Evolutionary conservation across 352 stramenopile genomes (phyloP).

Genomic region (Pythium phragmiticola): DNA sequence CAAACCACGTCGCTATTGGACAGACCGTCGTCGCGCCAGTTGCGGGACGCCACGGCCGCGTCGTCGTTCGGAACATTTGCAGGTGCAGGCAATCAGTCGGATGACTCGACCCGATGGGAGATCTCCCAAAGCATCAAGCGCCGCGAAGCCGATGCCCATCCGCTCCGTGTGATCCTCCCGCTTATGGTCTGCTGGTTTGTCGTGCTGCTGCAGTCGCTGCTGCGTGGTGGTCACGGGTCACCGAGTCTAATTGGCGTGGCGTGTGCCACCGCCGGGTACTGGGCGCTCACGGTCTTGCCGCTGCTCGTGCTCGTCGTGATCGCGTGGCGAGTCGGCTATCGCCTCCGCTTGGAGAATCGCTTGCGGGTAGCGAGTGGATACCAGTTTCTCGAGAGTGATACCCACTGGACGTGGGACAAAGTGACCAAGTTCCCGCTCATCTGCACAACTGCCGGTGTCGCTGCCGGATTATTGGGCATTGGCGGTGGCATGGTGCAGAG

Average conservation of each 20-base stretch:
- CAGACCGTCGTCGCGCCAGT: not conserved
- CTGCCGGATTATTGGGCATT: conserved; percentile 96
- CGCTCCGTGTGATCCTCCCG: conserved; percentile 51
- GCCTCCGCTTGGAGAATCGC: conserved; percentile 53
- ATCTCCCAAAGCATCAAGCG: conserved; percentile 45
- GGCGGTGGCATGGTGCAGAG: conserved; percentile 98
- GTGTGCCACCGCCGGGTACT: conserved; percentile 92
- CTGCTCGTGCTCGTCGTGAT: conserved; percentile 39
- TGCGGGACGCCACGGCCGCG: not conserved
- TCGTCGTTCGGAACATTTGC: conserved; percentile 6
- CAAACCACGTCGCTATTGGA: conserved; percentile 6
- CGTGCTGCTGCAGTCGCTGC: conserved; percentile 66
- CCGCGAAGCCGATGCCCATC: conserved; percentile 45
- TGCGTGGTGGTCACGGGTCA: conserved; percentile 71
- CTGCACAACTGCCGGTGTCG: conserved; percentile 93
- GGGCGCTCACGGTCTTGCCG: conserved; percentile 89
- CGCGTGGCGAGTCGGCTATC: conserved; percentile 26
- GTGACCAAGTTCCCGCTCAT: conserved; percentile 92
- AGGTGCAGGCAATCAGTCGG: not conserved
- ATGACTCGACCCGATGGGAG: conserved; percentile 36
- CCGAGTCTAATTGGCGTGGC: conserved; percentile 87
- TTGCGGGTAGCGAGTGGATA: conserved; percentile 62
- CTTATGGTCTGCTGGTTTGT: conserved; percentile 65
- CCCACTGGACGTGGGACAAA: conserved; percentile 91
- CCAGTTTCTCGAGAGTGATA: conserved; percentile 90